Base-by-base conservation (phyloP, 306 rosid species). In the Sicyos edulis region DNA sequence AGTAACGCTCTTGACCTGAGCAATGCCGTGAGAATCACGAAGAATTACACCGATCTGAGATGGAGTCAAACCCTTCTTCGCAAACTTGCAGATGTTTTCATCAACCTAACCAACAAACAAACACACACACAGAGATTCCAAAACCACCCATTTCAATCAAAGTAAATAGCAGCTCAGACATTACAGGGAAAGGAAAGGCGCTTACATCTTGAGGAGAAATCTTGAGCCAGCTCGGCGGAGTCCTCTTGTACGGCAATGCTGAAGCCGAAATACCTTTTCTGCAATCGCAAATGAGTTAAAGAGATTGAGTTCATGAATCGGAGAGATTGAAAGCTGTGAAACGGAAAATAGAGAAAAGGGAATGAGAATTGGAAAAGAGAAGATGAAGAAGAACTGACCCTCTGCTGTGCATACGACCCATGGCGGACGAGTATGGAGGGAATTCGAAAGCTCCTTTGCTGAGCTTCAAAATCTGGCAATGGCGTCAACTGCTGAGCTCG, bases 21-120 rank as follows among this genome's bases (percentile, higher is more conserved):
- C 86, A 78, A 88, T 87, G 19, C 92, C 89, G 37, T 87, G 86
- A 55, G 87, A 85, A 53, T 87, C 92, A 66, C 85, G 92, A 76
- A 86, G 88, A 81, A 88, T 83, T 14, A 86, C 95, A 81, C 72
- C 72, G 42, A 67, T 67, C 21, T 67, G 72, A 21, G 72, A 67
- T 21, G 72, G 72, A 11, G 72, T 90, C 95, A 74, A 86, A 56
- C 91, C 95, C 78, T 88, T 88, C 78, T 86, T 88, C 1, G 91
- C 89, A 24, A 86, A 88, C 71, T 88, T 88, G 77, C 87, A 87
- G 75, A 85, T 87, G 80, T 78, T 87, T 40, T 85, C 92, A 16
- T 83, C 89, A 78, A 87, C 91, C 87, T 87, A 45, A 8, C 50
- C 12, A 26, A 9, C 37, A 47, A 5, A 64, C 21, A 58, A 10